A percentile compares a stretch with the other conserved stretches of the same genome.
Conservation (phyloP, 1,139 yeast species). For the Arxiozyma bovina region DNA sequence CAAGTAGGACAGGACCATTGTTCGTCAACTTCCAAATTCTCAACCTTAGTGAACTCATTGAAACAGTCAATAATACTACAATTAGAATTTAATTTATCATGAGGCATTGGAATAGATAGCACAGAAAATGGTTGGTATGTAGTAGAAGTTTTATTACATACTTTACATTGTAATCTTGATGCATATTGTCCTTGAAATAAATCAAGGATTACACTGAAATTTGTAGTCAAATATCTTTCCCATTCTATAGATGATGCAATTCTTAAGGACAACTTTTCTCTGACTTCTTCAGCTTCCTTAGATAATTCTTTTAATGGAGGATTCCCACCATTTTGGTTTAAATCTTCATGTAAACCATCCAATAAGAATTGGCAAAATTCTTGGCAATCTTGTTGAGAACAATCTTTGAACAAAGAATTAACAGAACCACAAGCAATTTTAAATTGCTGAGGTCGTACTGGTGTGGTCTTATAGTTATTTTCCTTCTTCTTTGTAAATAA, state of each 20-base stretch:
- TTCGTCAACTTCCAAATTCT: conserved; percentile 68
- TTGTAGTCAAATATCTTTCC: conserved; percentile 81
- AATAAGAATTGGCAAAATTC: conserved; percentile 78
- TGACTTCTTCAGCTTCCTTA: conserved; percentile 60
- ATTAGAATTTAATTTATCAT: conserved; percentile 12
- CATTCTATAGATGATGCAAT: conserved; percentile 89
- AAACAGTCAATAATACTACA: conserved; percentile 52
- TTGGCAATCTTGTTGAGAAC: conserved; percentile 88
- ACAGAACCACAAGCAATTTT: conserved; percentile 59
- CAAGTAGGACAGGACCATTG: conserved; percentile 89
- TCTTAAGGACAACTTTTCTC: conserved; percentile 71
- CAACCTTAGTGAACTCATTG: conserved; percentile 57
- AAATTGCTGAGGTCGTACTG: conserved; percentile 40
- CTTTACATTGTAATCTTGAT: conserved; percentile 66
- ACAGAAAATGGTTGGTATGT: conserved; percentile 79
- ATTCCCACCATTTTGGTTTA: conserved; percentile 57
- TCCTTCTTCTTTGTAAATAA: conserved; percentile 8
- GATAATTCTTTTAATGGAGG: conserved; percentile 52
- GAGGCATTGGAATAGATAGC: conserved; percentile 65
- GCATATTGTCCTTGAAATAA: conserved; percentile 86
- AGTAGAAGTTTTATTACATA: conserved; percentile 73
- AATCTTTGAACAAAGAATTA: conserved; percentile 63
- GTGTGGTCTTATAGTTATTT: conserved; percentile 6
- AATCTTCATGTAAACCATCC: conserved; percentile 83
- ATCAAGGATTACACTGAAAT: conserved; percentile 78